Base-by-base conservation (phyloP, 163 green algal genomes). In the Prototheca stagnorum region DNA sequence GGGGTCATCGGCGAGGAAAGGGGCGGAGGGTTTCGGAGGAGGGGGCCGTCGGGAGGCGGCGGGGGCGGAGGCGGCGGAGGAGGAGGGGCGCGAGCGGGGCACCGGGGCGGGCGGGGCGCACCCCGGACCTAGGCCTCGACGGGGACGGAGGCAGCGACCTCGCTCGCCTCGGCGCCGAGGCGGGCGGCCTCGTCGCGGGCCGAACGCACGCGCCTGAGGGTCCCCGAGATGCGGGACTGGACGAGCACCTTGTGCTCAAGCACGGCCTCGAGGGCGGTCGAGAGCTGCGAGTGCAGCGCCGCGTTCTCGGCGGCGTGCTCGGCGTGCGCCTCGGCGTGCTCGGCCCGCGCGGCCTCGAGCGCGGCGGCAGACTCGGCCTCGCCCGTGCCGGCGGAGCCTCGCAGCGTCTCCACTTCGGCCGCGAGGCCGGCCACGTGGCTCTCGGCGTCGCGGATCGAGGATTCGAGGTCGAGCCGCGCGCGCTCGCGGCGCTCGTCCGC, bases 161-260 rank as follows among this genome's bases (percentile, higher is more conserved):
- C n/a, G n/a, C n/a, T n/a, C n/a, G n/a, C n/a, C n/a, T n/a, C 33
- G 33, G 33, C 33, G 33, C 33, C 11, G 33, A 39, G 33, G 33
- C 11, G 11, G 33, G 14, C 33, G 33, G 14, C 33, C 33, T 39
- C 33, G 33, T 39, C 33, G 33, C 33, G 33, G 33, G 33, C 33
- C 33, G 11, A n/a, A n/a, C 33, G 11, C 11, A 14, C 33, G 11
- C 33, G 33, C 33, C 11, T 39, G 33, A 11, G 33, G 17, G 12
- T 19, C 12, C 37, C 21, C 21, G 16, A 9, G 17, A 24, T 6
- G 37, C 37, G 16, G 11, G n/a, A 21, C 47, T 64, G 54, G 4
- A 68, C 21, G 19, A 42, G 40, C 53, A 72, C 20, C 27, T 72
- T 72, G 49, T 73, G 64, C 44, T 70, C 51, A 21, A 73, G 29